Base-by-base conservation (phyloP, 2,329 filamentous ascomycete genomes). In the Microdochium bolleyi region DNA sequence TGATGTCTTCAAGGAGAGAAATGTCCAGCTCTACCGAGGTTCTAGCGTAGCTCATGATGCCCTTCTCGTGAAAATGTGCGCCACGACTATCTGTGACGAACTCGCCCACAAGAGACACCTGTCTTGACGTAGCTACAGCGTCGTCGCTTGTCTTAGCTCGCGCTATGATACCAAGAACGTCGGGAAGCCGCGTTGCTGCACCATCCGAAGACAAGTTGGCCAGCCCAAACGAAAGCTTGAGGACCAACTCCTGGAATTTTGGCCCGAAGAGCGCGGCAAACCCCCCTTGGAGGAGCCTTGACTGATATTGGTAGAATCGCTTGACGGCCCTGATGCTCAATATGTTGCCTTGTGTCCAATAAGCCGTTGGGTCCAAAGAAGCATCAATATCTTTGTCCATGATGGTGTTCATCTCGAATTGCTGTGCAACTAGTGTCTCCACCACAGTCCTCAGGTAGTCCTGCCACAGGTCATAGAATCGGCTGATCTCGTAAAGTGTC, bases 321-420 rank as follows among this genome's bases (percentile, higher is more conserved):
- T 76, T 69, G 1, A 80, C 72, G 13, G 74, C 76, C 7, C 75
- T 70, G 49, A 73, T 76, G 54, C 74, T 79, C 44, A 76, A 68
- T 8, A 79, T 61, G 1, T 67, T 67, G 2, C 72, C 73, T 8
- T 71, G 73, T 5, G 71, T 69, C 74, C 74, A 78, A 34, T 77
- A 67, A 51, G 73, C 70, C 1, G 67, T 65, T 0, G 70, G 70
- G 2, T 72, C 69, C 46, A 69, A 60, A 16, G 71, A 64, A 32
- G 65, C 66, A n/a, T 67, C 66, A 9, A 68, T 61, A 50, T 69
- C 67, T 25, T 61, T 62, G 10, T 65, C 73, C 61, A 76, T 68
- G 44, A 79, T 74, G 22, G 77, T 72, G 41, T 77, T 70, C 64
- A 78, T 77, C 58, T 79, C 76, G 54, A 80, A 77, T 52, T 75